Evolutionary conservation across 2,329 filamentous ascomycete species (phyloP).

Genomic region (Penicillium oxalicum): DNA sequence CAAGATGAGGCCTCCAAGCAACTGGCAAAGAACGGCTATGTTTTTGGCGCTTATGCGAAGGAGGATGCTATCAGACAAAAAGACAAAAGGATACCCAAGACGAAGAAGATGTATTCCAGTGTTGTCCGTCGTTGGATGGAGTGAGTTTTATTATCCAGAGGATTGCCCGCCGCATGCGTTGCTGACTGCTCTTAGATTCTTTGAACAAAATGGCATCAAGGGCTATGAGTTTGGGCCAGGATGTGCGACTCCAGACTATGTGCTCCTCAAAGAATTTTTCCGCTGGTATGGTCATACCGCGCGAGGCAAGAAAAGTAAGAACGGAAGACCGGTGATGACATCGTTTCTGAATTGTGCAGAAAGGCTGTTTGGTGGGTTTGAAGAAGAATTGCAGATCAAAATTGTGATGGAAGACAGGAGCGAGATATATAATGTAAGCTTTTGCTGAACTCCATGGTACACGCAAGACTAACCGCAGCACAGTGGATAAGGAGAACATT

Average conservation of each 20-base stretch:
- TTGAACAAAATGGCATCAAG: conserved; percentile 2
- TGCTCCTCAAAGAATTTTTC: conserved; percentile 12
- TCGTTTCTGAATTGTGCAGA: conserved; percentile 8
- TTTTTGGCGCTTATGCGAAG: conserved; percentile 10
- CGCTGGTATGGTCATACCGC: conserved; percentile 8
- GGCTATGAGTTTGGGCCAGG: conserved; percentile 5
- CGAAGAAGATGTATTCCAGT: conserved; percentile 9
- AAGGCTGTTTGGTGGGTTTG: conserved; percentile 12
- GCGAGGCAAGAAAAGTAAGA: conserved; percentile 9
- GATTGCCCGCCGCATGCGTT: neutral
- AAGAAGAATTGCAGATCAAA: conserved; percentile 10
- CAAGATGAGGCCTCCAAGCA: conserved; percentile 7
- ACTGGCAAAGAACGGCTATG: conserved; percentile 10
- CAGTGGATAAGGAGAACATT: conserved; percentile 14
- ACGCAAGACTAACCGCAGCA: conserved; percentile 3
- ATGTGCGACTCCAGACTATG: conserved; percentile 9
- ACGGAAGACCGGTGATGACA: conserved; percentile 9
- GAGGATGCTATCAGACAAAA: conserved; percentile 9
- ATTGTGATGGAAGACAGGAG: conserved; percentile 11
- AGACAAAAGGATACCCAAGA: conserved; percentile 14
- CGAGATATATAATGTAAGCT: conserved; percentile 12
- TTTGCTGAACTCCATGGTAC: neutral
- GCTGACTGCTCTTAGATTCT: neutral
- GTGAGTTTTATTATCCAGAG: conserved; percentile 4
- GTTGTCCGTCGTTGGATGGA: conserved; percentile 7